Evolutionary conservation across 1,139 yeast genomes (phyloP).

Genomic region (Maudiozyma humilis): DNA sequence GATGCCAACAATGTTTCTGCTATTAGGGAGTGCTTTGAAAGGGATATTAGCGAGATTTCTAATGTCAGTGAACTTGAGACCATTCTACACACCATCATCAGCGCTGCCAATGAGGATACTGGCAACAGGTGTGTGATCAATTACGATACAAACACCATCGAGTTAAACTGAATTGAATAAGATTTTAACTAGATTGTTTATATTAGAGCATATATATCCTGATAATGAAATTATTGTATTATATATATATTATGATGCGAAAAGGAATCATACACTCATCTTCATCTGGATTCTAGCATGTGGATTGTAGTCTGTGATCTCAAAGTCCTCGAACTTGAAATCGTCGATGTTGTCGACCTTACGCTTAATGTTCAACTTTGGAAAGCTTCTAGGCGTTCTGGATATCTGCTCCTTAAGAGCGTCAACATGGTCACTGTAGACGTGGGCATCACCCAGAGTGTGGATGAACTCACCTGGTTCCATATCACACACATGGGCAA

Average conservation of each 20-base stretch:
- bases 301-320: constrained; percentile 70
- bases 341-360: constrained; percentile 72
- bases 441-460: constrained; percentile 95
- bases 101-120: constrained; percentile 32
- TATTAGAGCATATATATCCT: background rate
- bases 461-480: constrained; percentile 93
- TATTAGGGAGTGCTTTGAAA: constrained; percentile 25
- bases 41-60: constrained; percentile 21
- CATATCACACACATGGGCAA: constrained; percentile 88
- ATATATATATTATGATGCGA: background rate
- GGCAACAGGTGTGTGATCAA: constrained; percentile 32
- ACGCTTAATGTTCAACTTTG: constrained; percentile 62
- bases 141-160: constrained; percentile 31
- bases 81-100: constrained; percentile 34
- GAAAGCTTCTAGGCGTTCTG: constrained; percentile 72
- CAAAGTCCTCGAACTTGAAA: constrained; percentile 80
- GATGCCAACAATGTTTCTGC: constrained; percentile 16
- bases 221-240: background rate
- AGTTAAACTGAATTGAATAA: constrained; percentile 8
- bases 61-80: constrained; percentile 27
- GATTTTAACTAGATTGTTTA: background rate
- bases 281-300: constrained; percentile 82
- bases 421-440: constrained; percentile 84
- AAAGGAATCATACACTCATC: constrained; percentile 43
- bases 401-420: constrained; percentile 72